Percentiles rank a stretch among this genome's conserved stretches.
Conservation (phyloP, 192 early-diverging fungal genomes). For the Chytriomyces sp. region DNA sequence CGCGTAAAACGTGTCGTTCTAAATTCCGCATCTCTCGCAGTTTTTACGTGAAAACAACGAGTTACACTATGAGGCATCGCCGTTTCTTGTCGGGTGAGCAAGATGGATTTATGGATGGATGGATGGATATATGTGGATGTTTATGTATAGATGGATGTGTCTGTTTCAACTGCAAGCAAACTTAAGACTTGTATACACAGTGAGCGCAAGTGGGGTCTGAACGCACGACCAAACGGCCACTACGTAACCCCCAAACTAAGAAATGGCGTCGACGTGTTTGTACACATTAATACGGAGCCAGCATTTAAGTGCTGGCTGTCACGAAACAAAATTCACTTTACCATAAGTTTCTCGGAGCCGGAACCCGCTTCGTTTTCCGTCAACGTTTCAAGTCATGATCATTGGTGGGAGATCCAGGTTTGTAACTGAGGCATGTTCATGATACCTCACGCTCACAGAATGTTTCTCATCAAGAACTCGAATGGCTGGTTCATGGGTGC, state of each 20-base stretch:
- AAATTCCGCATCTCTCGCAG: too few species aligned
- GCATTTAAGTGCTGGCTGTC: conserved; percentile 14
- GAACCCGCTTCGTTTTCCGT: background rate
- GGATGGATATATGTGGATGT: background rate
- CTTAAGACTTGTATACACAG: background rate
- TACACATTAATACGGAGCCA: conserved; percentile 4
- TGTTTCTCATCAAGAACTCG: background rate
- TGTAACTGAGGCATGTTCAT: background rate
- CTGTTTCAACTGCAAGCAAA: background rate
- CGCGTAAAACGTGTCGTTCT: too few species aligned
- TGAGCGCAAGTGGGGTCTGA: conserved; percentile 27
- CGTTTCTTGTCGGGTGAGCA: conserved; percentile 28
- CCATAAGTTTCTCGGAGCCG: conserved; percentile 5
- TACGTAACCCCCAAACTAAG: background rate
- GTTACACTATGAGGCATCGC: background rate
- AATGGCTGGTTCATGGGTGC: conserved; percentile 9
- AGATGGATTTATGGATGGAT: background rate
- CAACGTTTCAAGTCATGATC: background rate
- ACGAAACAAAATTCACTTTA: conserved; percentile 20
- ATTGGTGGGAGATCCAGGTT: background rate
- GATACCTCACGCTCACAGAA: background rate
- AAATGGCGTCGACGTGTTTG: conserved; percentile 17
- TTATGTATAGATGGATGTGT: too few species aligned
- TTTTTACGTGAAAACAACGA: too few species aligned
- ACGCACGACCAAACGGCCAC: conserved; percentile 30